These are phyloP conservation scores for Penicillium sp. DNA, from an alignment of 2,329 filamentous ascomycete genomes.

Conservation along the genomic window DNA sequence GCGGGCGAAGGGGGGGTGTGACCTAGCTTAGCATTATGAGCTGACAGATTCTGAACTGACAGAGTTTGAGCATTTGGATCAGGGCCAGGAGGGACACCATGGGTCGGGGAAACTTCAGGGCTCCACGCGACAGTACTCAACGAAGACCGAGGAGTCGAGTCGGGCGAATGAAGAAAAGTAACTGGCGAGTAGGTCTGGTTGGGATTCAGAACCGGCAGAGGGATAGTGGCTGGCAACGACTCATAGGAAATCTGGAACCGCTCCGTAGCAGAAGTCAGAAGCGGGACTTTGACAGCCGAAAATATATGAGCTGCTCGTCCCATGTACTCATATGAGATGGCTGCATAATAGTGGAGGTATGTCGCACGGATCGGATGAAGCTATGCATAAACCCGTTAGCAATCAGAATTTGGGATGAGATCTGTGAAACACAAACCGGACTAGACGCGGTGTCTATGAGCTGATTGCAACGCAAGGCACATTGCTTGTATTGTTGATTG, in stretches of 20 bases:
- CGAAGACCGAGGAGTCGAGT: not conserved
- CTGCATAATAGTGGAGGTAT: conserved; percentile 51
- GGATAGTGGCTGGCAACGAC: conserved; percentile 25
- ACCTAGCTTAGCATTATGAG: not conserved
- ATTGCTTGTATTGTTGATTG: conserved; percentile 44
- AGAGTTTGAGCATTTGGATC: not conserved
- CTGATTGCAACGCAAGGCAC: conserved; percentile 34
- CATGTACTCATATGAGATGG: conserved; percentile 48
- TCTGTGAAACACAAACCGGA: conserved; percentile 26
- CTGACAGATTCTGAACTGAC: not conserved
- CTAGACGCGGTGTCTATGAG: conserved; percentile 29
- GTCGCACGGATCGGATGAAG: conserved; percentile 36
- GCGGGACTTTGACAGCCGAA: conserved; percentile 43
- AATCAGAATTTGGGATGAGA: not conserved
- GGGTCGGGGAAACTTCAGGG: not conserved
- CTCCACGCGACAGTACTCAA: not conserved
- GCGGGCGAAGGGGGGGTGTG: not conserved
- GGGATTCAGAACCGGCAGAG: not conserved
- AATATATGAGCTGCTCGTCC: conserved; percentile 49
- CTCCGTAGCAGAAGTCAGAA: conserved; percentile 43
- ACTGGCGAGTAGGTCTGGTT: not conserved
- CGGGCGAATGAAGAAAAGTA: not conserved
- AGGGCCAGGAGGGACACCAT: not conserved
- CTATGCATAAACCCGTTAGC: conserved; percentile 24
- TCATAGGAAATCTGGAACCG: conserved; percentile 39